phyloP scores from a whole-genome alignment of 2,329 filamentous ascomycete species.

The Calonectria naviculata region DNA sequence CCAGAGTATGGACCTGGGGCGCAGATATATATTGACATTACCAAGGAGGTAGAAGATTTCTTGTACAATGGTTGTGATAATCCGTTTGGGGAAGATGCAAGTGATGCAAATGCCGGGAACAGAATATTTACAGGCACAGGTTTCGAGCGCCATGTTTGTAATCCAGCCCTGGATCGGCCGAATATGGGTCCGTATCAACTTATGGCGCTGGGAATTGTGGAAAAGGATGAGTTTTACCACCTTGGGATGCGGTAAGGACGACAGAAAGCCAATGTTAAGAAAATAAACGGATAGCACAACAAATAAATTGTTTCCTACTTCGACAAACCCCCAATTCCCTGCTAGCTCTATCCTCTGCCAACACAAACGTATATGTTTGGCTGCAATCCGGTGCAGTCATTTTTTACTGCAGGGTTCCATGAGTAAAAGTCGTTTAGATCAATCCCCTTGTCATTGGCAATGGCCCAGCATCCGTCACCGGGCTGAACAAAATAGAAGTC shows the following conservation, averaged over 20 bases:
- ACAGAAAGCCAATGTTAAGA: neutral
- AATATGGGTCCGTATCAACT: neutral
- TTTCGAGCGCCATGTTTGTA: neutral
- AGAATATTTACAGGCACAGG: neutral
- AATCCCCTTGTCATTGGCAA: neutral
- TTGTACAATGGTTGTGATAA: neutral
- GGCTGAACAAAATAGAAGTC: neutral
- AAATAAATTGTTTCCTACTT: no score
- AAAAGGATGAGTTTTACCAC: neutral
- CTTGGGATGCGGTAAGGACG: neutral
- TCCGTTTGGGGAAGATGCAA: neutral
- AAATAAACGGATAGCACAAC: neutral
- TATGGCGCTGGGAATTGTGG: neutral
- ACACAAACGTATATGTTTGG: neutral
- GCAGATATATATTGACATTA: neutral
- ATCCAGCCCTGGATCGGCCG: neutral
- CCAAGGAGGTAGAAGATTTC: neutral
- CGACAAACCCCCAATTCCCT: neutral
- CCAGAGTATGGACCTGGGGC: neutral
- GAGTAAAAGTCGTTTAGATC: slow-evolving; percentile 2
- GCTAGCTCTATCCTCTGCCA: neutral
- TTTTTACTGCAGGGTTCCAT: slow-evolving; percentile 10
- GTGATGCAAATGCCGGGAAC: neutral
- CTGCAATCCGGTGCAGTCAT: neutral
- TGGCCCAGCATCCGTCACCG: slow-evolving; percentile 1